Evolutionary conservation across 371 early-diverging fungal genomes (phyloP).

Genomic region (Mortierella sp.): DNA sequence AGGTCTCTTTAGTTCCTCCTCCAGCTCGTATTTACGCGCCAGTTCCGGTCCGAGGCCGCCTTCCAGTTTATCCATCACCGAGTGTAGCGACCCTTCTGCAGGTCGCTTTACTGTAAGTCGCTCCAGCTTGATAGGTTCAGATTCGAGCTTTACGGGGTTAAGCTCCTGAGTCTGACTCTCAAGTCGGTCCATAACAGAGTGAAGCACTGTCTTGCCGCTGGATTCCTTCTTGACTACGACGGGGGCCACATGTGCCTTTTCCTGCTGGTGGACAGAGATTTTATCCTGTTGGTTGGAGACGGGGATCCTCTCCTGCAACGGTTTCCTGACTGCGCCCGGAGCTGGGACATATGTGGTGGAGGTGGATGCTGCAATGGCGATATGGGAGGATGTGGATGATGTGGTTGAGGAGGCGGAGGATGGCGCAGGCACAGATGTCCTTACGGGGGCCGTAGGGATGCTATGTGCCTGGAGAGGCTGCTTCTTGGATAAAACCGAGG

Average conservation of each 20-base stretch:
- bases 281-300: slow-evolving; percentile 11
- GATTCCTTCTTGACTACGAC: not conserved
- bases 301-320: slow-evolving; percentile 2
- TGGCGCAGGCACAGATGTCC: not conserved
- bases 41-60: not conserved
- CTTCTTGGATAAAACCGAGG: not conserved
- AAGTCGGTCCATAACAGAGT: not conserved
- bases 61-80: not conserved
- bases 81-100: not conserved
- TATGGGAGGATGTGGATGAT: not conserved
- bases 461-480: not conserved
- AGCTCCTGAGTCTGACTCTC: not conserved
- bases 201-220: not conserved
- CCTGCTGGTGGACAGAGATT: not conserved
- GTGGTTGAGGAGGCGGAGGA: not conserved
- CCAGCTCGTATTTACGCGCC: slow-evolving; percentile 22
- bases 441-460: slow-evolving; percentile 4
- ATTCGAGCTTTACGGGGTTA: not conserved
- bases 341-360: slow-evolving; percentile 4
- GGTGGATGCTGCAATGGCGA: not conserved
- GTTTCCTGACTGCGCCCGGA: slow-evolving; percentile 2
- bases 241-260: not conserved
- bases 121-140: not conserved
- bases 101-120: not conserved
- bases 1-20: slow-evolving; percentile 47